Percentiles rank a stretch among this genome's conserved stretches.
Conservation (phyloP, 768 basidiomycete species). For the Psilocybe azurescens region DNA sequence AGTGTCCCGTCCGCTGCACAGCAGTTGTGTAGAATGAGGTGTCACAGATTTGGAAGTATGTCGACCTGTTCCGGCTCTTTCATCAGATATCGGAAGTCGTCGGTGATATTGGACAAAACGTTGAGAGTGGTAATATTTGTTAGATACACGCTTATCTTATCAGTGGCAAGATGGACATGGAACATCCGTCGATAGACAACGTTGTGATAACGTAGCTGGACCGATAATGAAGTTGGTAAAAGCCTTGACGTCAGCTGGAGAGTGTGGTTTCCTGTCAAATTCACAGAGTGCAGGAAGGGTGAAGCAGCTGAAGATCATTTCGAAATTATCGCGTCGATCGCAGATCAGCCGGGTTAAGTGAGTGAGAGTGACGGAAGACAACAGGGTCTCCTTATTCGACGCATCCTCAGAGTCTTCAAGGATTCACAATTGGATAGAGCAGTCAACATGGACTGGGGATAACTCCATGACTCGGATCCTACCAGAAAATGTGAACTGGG, state of each 20-base stretch:
- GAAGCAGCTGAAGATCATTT: conserved; percentile 4
- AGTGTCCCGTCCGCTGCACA: conserved; percentile 4
- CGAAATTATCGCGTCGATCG: background rate
- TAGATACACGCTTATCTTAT: background rate
- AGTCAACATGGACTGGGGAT: background rate
- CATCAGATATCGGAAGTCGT: background rate
- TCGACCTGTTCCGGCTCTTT: background rate
- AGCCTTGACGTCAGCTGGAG: background rate
- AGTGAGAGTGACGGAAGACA: conserved; percentile 1
- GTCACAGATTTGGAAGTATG: conserved; percentile 8
- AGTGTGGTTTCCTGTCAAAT: background rate
- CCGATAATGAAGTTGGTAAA: conserved; percentile 3
- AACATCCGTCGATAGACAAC: background rate
- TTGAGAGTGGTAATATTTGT: background rate
- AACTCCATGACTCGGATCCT: background rate
- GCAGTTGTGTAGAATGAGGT: conserved; percentile 10
- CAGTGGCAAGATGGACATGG: background rate
- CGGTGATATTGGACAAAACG: background rate
- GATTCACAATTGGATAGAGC: conserved; percentile 5
- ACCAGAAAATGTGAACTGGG: no score
- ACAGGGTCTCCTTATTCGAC: background rate
- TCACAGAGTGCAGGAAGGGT: conserved; percentile 12
- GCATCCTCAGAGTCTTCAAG: conserved; percentile 9
- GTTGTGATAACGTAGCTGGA: conserved; percentile 3
- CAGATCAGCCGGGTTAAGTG: conserved; percentile 11